Evolutionary conservation across 2,329 filamentous ascomycete genomes (phyloP).

Genomic region (Stromatinia cepivora): DNA sequence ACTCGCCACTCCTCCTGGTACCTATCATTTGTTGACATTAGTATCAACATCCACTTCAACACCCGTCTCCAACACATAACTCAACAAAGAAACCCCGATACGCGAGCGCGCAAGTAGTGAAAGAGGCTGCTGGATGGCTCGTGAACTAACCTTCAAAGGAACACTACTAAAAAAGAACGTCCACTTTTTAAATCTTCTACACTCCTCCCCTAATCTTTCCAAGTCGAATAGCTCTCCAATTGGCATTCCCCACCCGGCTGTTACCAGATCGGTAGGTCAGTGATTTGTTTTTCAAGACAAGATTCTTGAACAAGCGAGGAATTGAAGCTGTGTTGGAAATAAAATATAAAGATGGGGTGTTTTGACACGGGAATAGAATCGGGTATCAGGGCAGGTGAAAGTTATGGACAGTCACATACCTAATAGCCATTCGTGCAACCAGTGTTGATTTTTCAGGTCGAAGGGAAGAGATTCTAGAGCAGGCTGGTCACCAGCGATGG

Average conservation of each 20-base stretch:
- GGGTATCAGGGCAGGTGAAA: too few species aligned
- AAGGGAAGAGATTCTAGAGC: slow-evolving; percentile 48
- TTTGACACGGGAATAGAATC: too few species aligned
- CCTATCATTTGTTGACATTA: slow-evolving; percentile 18
- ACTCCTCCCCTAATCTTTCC: slow-evolving; percentile 49
- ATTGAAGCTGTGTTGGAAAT: too few species aligned
- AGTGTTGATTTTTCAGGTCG: slow-evolving; percentile 20
- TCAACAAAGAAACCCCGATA: not conserved
- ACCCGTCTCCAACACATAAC: not conserved
- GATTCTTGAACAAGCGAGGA: too few species aligned
- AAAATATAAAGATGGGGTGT: too few species aligned
- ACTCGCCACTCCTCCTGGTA: slow-evolving; percentile 38
- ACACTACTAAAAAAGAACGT: slow-evolving; percentile 62
- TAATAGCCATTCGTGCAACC: slow-evolving; percentile 46
- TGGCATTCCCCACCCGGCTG: slow-evolving; percentile 52
- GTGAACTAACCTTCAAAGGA: slow-evolving; percentile 53
- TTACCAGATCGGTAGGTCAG: too few species aligned
- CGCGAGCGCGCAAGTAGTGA: not conserved
- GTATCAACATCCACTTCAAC: not conserved
- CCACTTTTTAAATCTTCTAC: slow-evolving; percentile 54
- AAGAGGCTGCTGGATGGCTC: too few species aligned
- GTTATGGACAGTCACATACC: too few species aligned
- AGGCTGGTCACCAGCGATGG: slow-evolving; percentile 47
- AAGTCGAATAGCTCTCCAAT: slow-evolving; percentile 53
- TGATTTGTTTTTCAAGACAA: too few species aligned